phyloP scores from a whole-genome alignment of 495 filamentous ascomycete genomes.

The Parathielavia hyrcaniae region DNA sequence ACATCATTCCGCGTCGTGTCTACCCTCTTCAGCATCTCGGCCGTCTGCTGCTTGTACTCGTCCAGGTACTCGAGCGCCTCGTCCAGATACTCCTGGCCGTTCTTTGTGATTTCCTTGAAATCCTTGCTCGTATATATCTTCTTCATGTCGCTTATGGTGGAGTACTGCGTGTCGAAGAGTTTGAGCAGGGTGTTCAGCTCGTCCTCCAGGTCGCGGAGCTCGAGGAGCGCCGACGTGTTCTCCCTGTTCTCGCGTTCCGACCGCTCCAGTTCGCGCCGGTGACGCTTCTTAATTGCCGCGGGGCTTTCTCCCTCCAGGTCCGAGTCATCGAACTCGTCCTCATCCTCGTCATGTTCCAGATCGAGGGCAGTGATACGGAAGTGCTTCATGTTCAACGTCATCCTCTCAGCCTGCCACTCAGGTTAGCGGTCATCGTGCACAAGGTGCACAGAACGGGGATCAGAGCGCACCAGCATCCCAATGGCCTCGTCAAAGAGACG shows the following conservation, averaged over 20 bases:
- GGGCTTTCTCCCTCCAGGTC: slow-evolving; percentile 42
- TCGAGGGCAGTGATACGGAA: slow-evolving; percentile 50
- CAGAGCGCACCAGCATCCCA: slow-evolving; percentile 50
- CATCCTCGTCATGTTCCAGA: slow-evolving; percentile 38
- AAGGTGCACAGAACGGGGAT: too few species aligned
- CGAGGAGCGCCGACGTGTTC: slow-evolving; percentile 58
- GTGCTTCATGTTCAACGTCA: slow-evolving; percentile 57
- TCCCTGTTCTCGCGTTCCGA: slow-evolving; percentile 52
- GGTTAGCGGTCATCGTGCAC: background rate
- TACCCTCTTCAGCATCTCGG: slow-evolving; percentile 53
- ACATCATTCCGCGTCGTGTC: slow-evolving; percentile 43
- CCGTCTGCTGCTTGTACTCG: slow-evolving; percentile 52
- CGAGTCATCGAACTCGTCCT: slow-evolving; percentile 42
- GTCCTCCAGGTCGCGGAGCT: slow-evolving; percentile 62
- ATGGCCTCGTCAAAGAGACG: slow-evolving; percentile 64
- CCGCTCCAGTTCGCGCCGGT: slow-evolving; percentile 46
- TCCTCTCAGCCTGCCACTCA: slow-evolving; percentile 49
- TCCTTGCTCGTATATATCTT: slow-evolving; percentile 32
- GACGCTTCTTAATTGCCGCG: slow-evolving; percentile 41
- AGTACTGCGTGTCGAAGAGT: slow-evolving; percentile 53
- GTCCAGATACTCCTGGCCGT: slow-evolving; percentile 44
- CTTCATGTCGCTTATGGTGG: slow-evolving; percentile 46
- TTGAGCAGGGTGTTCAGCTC: slow-evolving; percentile 55
- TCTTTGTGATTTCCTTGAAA: slow-evolving; percentile 29
- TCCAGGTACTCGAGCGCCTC: slow-evolving; percentile 48